phyloP scores from a whole-genome alignment of 208 protist species.

The Crithidia fasciculata region DNA sequence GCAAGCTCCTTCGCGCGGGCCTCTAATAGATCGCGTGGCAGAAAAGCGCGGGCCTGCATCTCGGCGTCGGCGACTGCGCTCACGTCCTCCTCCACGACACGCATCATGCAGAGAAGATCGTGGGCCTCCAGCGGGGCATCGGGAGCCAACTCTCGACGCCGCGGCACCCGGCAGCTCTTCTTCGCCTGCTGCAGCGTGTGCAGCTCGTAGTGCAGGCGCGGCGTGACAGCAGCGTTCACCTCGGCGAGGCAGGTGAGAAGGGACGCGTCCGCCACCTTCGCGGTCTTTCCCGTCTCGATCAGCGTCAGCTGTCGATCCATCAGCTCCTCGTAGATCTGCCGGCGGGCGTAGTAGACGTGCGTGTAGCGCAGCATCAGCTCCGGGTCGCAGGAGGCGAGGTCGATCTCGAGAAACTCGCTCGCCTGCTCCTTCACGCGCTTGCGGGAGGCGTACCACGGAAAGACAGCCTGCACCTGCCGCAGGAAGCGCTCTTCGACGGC shows the following conservation, averaged over 20 bases:
- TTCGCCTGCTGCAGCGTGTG: conserved; percentile 63
- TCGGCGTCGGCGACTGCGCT: conserved; percentile 71
- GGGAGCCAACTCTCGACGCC: conserved; percentile 76
- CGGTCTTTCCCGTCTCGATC: conserved; percentile 77
- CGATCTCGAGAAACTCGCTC: conserved; percentile 90
- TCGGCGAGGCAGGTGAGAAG: conserved; percentile 63
- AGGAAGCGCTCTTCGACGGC: conserved; percentile 81
- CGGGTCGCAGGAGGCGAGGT: conserved; percentile 82
- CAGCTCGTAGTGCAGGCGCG: conserved; percentile 69
- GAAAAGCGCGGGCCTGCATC: conserved; percentile 76
- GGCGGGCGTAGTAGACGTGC: conserved; percentile 84
- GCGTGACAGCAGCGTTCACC: conserved; percentile 55
- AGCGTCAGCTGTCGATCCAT: conserved; percentile 82
- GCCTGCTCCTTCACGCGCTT: conserved; percentile 90
- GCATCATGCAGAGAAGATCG: conserved; percentile 92
- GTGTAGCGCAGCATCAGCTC: conserved; percentile 88
- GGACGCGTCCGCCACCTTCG: conserved; percentile 59
- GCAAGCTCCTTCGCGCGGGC: conserved; percentile 54
- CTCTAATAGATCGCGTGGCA: conserved; percentile 71
- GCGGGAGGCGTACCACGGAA: conserved; percentile 83
- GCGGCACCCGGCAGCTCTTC: conserved; percentile 50
- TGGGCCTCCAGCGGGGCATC: conserved; percentile 69
- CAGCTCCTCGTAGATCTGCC: conserved; percentile 78
- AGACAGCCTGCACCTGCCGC: conserved; percentile 80
- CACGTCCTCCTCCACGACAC: conserved; percentile 78